A percentile compares a stretch with the other conserved stretches of the same genome.
Evolutionary conservation across 345 rosid species (phyloP).

Genomic region (Populus nigra): DNA sequence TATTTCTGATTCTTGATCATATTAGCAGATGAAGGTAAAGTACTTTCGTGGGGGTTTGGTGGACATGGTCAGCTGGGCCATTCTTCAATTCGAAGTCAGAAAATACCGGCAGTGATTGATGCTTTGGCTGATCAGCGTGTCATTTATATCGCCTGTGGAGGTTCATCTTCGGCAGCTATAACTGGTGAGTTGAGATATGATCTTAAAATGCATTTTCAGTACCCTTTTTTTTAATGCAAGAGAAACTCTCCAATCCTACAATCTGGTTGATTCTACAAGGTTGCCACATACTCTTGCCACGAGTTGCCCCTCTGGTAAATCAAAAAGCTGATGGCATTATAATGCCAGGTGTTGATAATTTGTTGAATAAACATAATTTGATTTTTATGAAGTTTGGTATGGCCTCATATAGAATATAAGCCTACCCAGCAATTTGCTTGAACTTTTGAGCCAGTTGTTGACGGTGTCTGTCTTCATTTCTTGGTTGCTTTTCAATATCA

Average conservation of each 20-base stretch:
- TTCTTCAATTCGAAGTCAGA: slow-evolving; percentile 52
- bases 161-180: slow-evolving; percentile 85
- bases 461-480: not conserved
- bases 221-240: not conserved
- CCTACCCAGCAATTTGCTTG: not conserved
- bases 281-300: too few species aligned
- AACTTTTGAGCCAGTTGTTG: not conserved
- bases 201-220: not conserved
- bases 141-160: slow-evolving; percentile 69
- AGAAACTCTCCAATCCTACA: not conserved
- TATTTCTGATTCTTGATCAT: slow-evolving; percentile 12
- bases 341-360: not conserved
- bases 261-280: not conserved
- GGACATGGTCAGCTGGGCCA: slow-evolving; percentile 91
- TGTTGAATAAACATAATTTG: not conserved
- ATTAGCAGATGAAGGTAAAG: slow-evolving; percentile 70
- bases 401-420: not conserved
- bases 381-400: not conserved
- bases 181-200: slow-evolving; percentile 43
- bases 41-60: slow-evolving; percentile 94
- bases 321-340: not conserved
- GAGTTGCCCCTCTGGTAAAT: not conserved
- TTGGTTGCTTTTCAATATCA: not conserved
- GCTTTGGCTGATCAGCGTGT: slow-evolving; percentile 61
- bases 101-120: slow-evolving; percentile 54